These are phyloP conservation scores for Wickerhamiella azyma DNA, from an alignment of 805 yeast species.

Conservation along the genomic window DNA sequence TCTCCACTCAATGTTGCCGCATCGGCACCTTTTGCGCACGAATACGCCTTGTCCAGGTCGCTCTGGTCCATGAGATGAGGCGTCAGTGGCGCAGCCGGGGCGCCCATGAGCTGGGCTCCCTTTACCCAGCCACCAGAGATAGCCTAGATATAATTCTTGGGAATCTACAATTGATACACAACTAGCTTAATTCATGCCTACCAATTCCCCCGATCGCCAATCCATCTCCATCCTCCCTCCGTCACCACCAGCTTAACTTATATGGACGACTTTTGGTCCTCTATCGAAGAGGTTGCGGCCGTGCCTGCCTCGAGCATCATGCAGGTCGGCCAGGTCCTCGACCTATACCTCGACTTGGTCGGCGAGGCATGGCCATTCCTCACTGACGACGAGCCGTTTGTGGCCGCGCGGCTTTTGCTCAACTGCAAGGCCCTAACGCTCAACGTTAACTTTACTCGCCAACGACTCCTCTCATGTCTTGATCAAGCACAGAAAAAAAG, in stretches of 20 bases:
- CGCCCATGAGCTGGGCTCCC: no score
- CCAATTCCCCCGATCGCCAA: no score
- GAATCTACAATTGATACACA: no score
- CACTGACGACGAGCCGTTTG: neutral
- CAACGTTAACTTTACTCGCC: conserved; percentile 4
- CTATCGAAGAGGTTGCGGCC: conserved; percentile 3
- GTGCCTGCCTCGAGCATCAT: neutral
- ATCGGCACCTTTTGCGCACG: conserved; percentile 41
- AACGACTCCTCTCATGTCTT: conserved; percentile 6
- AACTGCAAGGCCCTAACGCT: neutral
- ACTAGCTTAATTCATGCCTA: no score
- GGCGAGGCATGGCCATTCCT: conserved; percentile 2
- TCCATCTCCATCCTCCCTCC: no score
- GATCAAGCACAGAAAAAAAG: neutral
- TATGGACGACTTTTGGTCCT: conserved; percentile 12
- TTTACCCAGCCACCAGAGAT: no score
- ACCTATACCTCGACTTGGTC: conserved; percentile 10
- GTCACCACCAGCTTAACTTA: neutral
- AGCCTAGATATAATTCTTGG: no score
- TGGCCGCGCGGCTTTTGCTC: conserved; percentile 8
- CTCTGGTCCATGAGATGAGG: conserved; percentile 3
- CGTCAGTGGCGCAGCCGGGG: no score
- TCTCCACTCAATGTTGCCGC: conserved; percentile 32
- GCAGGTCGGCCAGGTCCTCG: conserved; percentile 9
- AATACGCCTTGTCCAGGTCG: conserved; percentile 31